Percentiles rank a stretch among this genome's conserved stretches.
phyloP scores from a whole-genome alignment of 2,329 filamentous ascomycete species.

The Epichloe coenophiala region DNA sequence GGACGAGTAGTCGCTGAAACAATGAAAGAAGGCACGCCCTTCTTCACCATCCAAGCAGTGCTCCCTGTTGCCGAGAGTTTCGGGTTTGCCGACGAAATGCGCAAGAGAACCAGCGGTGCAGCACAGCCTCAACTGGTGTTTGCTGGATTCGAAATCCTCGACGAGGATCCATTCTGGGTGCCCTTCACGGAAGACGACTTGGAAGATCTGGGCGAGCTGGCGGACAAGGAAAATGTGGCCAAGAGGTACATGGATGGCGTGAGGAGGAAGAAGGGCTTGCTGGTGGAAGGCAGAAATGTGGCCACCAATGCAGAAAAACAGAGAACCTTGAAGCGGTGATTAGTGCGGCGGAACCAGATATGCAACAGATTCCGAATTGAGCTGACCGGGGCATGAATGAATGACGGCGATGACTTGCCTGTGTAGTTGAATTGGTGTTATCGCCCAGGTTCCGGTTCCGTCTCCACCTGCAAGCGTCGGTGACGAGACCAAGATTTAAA shows the following conservation, averaged over 20 bases:
- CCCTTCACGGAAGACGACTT: conserved; percentile 92
- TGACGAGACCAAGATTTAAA: too few species aligned
- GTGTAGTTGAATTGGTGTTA: too few species aligned
- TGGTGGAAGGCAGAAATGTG: conserved; percentile 65
- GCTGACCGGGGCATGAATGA: neutral
- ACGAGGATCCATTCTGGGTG: conserved; percentile 97
- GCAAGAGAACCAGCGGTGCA: conserved; percentile 81
- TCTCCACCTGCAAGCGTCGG: too few species aligned
- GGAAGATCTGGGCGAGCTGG: conserved; percentile 88
- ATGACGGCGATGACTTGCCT: too few species aligned
- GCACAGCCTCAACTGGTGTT: conserved; percentile 91
- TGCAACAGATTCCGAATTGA: neutral
- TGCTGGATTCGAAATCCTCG: conserved; percentile 79
- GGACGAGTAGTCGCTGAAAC: conserved; percentile 81
- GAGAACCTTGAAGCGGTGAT: conserved; percentile 50
- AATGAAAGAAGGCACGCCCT: conserved; percentile 89
- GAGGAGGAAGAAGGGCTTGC: conserved; percentile 70
- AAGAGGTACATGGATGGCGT: conserved; percentile 93
- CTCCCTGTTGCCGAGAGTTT: conserved; percentile 92
- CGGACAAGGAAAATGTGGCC: conserved; percentile 88
- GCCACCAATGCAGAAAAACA: conserved; percentile 89
- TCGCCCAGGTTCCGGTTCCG: too few species aligned
- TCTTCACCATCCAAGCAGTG: conserved; percentile 83
- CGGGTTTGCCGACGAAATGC: conserved; percentile 91
- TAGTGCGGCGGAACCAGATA: too few species aligned